A percentile compares a stretch with the other conserved stretches of the same genome.
Conservation (phyloP, 768 basidiomycete species). For the Clavulina sp. region DNA sequence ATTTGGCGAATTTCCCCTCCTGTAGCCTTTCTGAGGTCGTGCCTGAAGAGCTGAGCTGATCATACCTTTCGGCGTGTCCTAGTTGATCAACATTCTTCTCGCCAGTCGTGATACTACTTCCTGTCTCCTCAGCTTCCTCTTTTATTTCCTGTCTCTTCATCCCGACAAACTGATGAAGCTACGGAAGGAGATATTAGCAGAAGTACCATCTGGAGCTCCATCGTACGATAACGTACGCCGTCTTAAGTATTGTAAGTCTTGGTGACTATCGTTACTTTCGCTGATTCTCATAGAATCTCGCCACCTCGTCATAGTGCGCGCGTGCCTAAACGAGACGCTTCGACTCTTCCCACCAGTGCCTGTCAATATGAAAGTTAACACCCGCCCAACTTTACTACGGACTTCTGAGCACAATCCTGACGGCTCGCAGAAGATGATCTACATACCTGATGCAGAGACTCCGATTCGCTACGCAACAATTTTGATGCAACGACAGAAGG, state of each 20-base stretch:
- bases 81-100: conserved; percentile 15
- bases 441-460: conserved; percentile 5
- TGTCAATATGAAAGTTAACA: no score
- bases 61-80: background rate
- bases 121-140: conserved; percentile 16
- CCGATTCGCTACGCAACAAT: background rate
- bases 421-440: background rate
- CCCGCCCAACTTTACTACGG: no score
- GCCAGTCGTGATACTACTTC: conserved; percentile 21
- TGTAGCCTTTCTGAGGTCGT: background rate
- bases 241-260: conserved; percentile 12
- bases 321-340: conserved; percentile 20
- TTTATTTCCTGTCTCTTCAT: conserved; percentile 16
- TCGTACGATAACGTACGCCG: conserved; percentile 14
- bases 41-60: background rate
- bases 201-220: conserved; percentile 1
- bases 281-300: background rate
- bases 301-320: conserved; percentile 14
- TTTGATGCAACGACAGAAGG: conserved; percentile 9
- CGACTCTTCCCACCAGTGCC: conserved; percentile 32
- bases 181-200: conserved; percentile 12
- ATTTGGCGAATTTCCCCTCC: background rate
- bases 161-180: conserved; percentile 12
- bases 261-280: background rate
- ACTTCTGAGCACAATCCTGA: no score